These are phyloP conservation scores for Crassisporium funariophilum DNA, from an alignment of 768 basidiomycete genomes.

Conservation along the genomic window DNA sequence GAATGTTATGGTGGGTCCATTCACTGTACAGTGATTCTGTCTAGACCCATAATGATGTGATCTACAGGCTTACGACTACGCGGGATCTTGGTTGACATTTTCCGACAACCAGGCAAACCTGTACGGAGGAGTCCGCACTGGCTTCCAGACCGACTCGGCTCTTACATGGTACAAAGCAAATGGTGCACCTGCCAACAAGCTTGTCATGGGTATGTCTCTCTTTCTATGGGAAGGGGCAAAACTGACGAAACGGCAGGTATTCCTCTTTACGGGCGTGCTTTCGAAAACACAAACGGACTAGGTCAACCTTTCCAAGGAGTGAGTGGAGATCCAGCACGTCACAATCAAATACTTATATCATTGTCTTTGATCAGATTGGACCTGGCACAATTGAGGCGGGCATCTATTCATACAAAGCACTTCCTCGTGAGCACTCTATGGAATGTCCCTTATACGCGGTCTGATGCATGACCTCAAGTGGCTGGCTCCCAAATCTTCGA, in stretches of 20 bases:
- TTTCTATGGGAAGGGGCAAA: background rate
- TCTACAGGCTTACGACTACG: slow-evolving; percentile 69
- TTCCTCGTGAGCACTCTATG: slow-evolving; percentile 51
- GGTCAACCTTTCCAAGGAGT: slow-evolving; percentile 71
- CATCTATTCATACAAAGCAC: slow-evolving; percentile 74
- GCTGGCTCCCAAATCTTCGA: slow-evolving; percentile 63
- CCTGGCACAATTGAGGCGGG: slow-evolving; percentile 72
- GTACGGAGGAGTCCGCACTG: slow-evolving; percentile 63
- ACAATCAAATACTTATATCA: background rate
- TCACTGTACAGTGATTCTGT: background rate
- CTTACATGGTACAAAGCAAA: slow-evolving; percentile 58
- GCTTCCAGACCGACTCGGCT: slow-evolving; percentile 68
- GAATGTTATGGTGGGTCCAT: slow-evolving; percentile 77
- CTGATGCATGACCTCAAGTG: slow-evolving; percentile 27
- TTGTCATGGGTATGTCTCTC: slow-evolving; percentile 55
- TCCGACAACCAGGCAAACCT: slow-evolving; percentile 63
- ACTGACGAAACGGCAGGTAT: slow-evolving; percentile 48
- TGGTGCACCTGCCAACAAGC: slow-evolving; percentile 67
- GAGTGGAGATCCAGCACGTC: slow-evolving; percentile 17
- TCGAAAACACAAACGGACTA: slow-evolving; percentile 68
- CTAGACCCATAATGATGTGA: background rate
- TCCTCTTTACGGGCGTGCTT: slow-evolving; percentile 80
- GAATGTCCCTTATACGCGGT: background rate
- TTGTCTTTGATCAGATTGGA: slow-evolving; percentile 50
- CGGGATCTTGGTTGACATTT: slow-evolving; percentile 74